These are phyloP conservation scores for Iris pallida DNA, from an alignment of 116 monocot species.

Conservation along the genomic window DNA sequence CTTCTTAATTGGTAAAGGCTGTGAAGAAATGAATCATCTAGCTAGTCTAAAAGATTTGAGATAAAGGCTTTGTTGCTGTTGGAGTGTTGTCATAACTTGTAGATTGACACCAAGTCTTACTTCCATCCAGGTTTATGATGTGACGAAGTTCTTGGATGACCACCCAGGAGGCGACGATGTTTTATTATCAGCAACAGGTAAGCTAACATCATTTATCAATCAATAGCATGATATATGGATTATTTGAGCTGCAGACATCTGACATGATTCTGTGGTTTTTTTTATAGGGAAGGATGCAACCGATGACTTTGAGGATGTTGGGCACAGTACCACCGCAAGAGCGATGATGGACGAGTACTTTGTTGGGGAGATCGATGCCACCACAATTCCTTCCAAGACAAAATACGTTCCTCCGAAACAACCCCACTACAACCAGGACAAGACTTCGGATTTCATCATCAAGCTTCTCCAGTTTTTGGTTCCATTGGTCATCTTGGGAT, in stretches of 20 bases:
- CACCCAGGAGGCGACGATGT: conserved; percentile 50
- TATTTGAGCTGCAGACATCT: no score
- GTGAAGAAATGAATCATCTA: no score
- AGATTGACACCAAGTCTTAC: neutral
- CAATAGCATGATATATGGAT: neutral
- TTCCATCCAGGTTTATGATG: conserved; percentile 35
- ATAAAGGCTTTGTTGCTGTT: no score
- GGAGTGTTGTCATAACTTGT: neutral
- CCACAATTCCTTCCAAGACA: conserved; percentile 30
- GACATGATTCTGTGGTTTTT: neutral
- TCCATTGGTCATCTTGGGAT: conserved; percentile 36
- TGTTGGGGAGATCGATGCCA: conserved; percentile 31
- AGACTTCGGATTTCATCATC: conserved; percentile 42
- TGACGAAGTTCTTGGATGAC: conserved; percentile 42
- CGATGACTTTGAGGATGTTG: conserved; percentile 47
- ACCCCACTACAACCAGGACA: conserved; percentile 51
- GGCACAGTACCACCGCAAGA: conserved; percentile 35
- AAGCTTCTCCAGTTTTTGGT: conserved; percentile 50
- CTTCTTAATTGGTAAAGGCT: no score
- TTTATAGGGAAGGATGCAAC: conserved; percentile 40
- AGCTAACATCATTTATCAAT: neutral
- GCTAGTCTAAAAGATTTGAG: no score
- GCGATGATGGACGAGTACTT: conserved; percentile 46
- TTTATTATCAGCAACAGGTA: conserved; percentile 37
- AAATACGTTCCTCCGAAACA: conserved; percentile 39